A percentile compares a stretch with the other conserved stretches of the same genome.
phyloP scores from a whole-genome alignment of 306 rosid species.

The Pyrus pyrifolia region DNA sequence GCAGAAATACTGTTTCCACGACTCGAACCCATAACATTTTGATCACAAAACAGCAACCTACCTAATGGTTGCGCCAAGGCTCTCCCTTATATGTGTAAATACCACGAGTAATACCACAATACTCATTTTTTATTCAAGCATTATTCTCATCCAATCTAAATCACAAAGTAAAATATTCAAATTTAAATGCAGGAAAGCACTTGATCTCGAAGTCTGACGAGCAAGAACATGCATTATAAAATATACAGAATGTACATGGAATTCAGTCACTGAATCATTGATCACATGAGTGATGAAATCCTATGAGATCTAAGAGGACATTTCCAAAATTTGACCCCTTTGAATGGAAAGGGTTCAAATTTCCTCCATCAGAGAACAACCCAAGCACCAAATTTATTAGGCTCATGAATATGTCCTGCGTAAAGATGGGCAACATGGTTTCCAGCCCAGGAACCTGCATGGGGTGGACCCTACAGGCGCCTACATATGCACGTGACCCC shows the following conservation, averaged over 20 bases:
- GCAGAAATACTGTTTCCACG: rapidly evolving
- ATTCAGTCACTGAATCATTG: background rate
- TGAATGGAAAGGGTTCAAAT: background rate
- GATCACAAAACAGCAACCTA: too few relatives aligned
- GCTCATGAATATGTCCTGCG: background rate
- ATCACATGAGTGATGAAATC: background rate
- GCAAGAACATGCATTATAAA: background rate
- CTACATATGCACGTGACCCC: background rate
- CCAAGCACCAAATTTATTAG: background rate
- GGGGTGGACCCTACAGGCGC: background rate
- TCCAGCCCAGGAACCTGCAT: background rate
- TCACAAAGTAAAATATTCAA: too few relatives aligned
- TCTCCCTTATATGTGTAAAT: too few relatives aligned
- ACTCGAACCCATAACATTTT: rapidly evolving
- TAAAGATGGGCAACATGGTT: background rate
- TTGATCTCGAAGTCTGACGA: too few relatives aligned
- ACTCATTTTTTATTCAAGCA: too few relatives aligned
- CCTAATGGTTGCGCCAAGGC: too few relatives aligned
- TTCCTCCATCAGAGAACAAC: background rate
- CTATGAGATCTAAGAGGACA: background rate
- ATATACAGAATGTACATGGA: background rate
- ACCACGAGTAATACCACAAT: too few relatives aligned
- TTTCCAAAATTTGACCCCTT: background rate
- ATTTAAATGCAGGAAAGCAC: too few relatives aligned
- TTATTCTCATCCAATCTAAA: too few relatives aligned